Evolutionary conservation across 2,329 filamentous ascomycete species (phyloP), one percentile per base, ranked within the genome.

Genomic region (Alternaria rosae): DNA sequence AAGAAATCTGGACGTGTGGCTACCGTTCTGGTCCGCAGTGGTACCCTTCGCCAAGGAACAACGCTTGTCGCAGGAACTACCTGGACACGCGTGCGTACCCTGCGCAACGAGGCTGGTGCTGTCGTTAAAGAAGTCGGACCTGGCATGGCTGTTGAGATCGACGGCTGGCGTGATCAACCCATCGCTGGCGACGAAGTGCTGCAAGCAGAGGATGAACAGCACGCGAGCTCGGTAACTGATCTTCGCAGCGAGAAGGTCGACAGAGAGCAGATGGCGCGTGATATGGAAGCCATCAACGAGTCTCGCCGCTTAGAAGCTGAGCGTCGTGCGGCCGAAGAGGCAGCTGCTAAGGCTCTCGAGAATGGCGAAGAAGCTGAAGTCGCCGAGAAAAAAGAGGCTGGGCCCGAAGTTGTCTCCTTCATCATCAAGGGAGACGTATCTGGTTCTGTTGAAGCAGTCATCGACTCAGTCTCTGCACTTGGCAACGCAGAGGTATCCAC

Each of bases 101-200:
- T 99, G 21, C 89, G 89, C 25, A 97, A 97, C 75, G 94, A 98
- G 82, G 91, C 91, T 5, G 94, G 95, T 20, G 81, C 85, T 2
- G 84, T 89, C 12, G 82, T 98, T 15, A 70, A 83, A 1, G 89
- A 93, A 78, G 94, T 93, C 13, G 88, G 89, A 0, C 96, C 95
- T 0, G 95, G 95, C 35, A 95, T 90, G 26, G 93, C 96, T 0
- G 92, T 97, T 4, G 93, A 98, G 79, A 88, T 99, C 20, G 89
- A 97, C 65, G 95, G 95, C n/a, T 99, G 95, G 95, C 89, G 90
- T 70, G 91, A 93, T 35, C 90, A 93, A 67, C 94, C 95, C 1
- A 85, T 87, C 23, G 94, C 95, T 1, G 96, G 96, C 52, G 92
- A 96, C 71, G 89, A 93, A 81, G 90, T 97, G 9, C 84, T 99